Evolutionary conservation across 2,329 filamentous ascomycete genomes (phyloP).

Genomic region (Aspergillus sclerotialis): DNA sequence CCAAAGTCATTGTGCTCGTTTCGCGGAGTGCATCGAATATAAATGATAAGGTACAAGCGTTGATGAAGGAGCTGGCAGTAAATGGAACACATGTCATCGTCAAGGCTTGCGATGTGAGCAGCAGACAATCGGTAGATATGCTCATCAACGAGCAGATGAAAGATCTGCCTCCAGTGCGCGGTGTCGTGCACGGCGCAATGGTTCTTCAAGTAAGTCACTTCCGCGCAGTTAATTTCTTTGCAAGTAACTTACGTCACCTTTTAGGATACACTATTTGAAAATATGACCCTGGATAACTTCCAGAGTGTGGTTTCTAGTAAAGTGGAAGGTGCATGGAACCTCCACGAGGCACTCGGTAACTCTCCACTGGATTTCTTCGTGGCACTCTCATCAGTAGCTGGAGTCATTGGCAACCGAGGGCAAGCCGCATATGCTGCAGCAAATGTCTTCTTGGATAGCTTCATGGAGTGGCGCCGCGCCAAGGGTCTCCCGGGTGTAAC

Average conservation of each 20-base stretch:
- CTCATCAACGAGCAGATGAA: background rate
- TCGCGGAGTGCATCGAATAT: constrained; percentile 19
- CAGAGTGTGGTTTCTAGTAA: constrained; percentile 1
- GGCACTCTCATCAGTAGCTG: constrained; percentile 5
- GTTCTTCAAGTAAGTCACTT: too few species aligned
- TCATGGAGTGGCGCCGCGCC: constrained; percentile 18
- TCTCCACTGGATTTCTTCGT: constrained; percentile 10
- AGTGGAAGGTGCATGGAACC: constrained; percentile 2
- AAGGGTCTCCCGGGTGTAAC: constrained; percentile 19
- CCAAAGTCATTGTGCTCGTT: constrained; percentile 14
- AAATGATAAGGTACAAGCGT: background rate
- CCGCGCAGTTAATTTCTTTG: too few species aligned
- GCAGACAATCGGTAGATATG: background rate
- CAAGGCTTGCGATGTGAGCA: too few species aligned
- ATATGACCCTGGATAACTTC: background rate
- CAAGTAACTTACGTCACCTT: constrained; percentile 22
- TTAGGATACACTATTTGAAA: constrained; percentile 2
- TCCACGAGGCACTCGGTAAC: constrained; percentile 3
- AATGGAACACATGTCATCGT: background rate
- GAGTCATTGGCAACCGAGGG: constrained; percentile 6
- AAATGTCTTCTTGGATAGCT: constrained; percentile 20
- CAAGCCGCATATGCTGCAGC: constrained; percentile 9
- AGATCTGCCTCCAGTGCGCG: background rate
- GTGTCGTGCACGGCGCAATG: background rate
- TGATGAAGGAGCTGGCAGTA: background rate